These are phyloP conservation scores for Arachis stenosperma DNA, from an alignment of 306 rosid genomes.

Conservation along the genomic window DNA sequence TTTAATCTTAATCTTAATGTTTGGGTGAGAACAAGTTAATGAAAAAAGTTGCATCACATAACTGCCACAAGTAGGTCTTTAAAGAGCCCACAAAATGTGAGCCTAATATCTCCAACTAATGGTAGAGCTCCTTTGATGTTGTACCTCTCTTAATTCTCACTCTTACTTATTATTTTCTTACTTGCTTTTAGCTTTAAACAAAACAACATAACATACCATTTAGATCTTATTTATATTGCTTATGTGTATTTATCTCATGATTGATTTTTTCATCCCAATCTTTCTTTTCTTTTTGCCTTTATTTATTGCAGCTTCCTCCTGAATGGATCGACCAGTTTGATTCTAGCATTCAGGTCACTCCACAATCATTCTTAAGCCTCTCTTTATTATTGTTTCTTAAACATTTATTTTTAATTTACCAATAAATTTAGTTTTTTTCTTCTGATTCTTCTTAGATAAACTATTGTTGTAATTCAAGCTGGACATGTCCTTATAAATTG, in stretches of 20 bases:
- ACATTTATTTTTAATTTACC: neutral
- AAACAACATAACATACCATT: conserved; percentile 88
- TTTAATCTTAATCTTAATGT: neutral
- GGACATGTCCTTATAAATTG: conserved; percentile 94
- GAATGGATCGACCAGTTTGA: no score
- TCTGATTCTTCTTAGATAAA: conserved; percentile 50
- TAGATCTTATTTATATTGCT: conserved; percentile 71
- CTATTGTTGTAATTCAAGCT: conserved; percentile 99
- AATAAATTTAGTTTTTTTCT: neutral
- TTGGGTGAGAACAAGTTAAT: conserved; percentile 32
- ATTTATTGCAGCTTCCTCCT: no score
- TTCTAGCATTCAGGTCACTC: conserved; percentile 19
- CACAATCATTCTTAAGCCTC: conserved; percentile 56
- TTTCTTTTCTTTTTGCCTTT: no score
- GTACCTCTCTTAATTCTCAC: conserved; percentile 47
- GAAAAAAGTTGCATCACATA: conserved; percentile 98
- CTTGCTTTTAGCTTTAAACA: conserved; percentile 69
- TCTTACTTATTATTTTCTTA: neutral
- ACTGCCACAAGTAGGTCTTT: conserved; percentile 99
- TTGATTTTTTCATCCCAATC: no score
- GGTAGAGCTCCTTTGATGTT: conserved; percentile 99
- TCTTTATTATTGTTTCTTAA: conserved; percentile 2
- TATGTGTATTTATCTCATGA: no score
- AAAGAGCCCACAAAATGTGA: conserved; percentile 98
- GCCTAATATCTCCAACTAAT: conserved; percentile 93